These are phyloP conservation scores for Tolypocladium album DNA, from an alignment of 2,329 filamentous ascomycete species.

Conservation along the genomic window DNA sequence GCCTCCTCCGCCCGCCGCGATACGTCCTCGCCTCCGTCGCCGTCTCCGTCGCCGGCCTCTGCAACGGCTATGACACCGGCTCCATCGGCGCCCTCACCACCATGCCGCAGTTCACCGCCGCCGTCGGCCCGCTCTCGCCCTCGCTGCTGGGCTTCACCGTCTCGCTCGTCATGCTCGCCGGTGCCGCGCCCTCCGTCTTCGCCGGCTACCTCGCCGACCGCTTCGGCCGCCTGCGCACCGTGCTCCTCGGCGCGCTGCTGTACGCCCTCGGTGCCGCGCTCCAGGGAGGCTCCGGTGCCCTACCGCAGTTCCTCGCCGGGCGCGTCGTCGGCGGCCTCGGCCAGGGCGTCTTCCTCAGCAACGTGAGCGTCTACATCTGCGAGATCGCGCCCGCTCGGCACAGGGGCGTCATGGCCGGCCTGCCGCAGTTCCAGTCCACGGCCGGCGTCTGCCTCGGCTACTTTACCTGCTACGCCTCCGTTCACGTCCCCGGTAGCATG, in stretches of 20 bases:
- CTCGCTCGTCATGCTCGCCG: not conserved
- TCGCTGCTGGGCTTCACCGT: not conserved
- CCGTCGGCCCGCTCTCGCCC: not conserved
- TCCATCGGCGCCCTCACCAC: not conserved
- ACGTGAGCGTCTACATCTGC: not conserved
- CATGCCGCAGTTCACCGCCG: not conserved
- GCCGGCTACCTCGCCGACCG: not conserved
- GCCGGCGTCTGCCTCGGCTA: not conserved
- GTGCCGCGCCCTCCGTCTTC: not conserved
- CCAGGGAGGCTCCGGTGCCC: not conserved
- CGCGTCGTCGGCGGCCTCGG: not conserved
- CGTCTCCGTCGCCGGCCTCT: not conserved
- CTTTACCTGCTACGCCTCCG: not conserved
- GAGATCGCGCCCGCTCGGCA: not conserved
- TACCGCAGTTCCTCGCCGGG: not conserved
- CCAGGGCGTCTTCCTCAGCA: not conserved
- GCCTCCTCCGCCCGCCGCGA: not conserved
- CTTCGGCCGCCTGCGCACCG: not conserved
- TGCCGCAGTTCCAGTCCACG: not conserved
- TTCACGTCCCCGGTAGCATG: not conserved
- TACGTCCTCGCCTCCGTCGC: not conserved
- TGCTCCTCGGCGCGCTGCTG: not conserved
- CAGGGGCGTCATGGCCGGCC: not conserved
- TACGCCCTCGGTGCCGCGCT: not conserved
- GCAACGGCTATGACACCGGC: not conserved